Evolutionary conservation across 768 basidiomycete genomes (phyloP), one percentile per base, ranked within the genome.

Genomic region (Cantharellus cinnabarinus): DNA sequence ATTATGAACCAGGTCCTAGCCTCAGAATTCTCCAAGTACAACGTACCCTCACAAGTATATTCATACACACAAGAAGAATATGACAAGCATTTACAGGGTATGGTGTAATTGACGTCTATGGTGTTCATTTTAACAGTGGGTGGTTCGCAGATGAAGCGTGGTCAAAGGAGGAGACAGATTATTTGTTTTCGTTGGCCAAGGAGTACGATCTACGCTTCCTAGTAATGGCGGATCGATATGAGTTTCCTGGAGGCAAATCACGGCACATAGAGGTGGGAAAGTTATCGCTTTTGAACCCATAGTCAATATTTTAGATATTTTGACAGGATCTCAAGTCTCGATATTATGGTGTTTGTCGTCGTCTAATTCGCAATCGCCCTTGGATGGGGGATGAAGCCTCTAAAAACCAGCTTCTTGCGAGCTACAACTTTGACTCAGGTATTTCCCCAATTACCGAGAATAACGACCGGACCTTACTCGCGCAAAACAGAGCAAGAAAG

Each of bases 111-210:
- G 35, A 5, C 37, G 4, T 54, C 5, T 39, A 56, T 35, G 29
- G 34, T 48, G 41, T 59, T 42, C 35, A 14, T n/a, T 20, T 51
- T 41, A n/a, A 39, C n/a, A 41, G 35, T 48, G 48, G 38, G 61
- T 29, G 35, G 56, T 56, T 42, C 35, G 35, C 58, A 83, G 94
- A 93, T 65, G 72, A 72, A 5, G 83, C 83, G 61, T 98, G 95
- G 95, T 78, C 86, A 3, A 85, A 83, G 64, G 88, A 90, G 64
- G 91, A 97, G 70, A 97, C 95, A 0, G 85, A 89, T 67, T 89
- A 97, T 67, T 77, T 99, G 1, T 94, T 98, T 70, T 72, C 71
- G 2, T 69, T 94, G 4, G 81, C 85, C 4, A 75, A 77, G 56
- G 81, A 86, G 57, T 98, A 85, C 64, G 93, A 97, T 68, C 73